Percentiles rank a stretch among this genome's conserved stretches.
Evolutionary conservation across 805 yeast species (phyloP).

Genomic region (Metschnikowia gelsemii): DNA sequence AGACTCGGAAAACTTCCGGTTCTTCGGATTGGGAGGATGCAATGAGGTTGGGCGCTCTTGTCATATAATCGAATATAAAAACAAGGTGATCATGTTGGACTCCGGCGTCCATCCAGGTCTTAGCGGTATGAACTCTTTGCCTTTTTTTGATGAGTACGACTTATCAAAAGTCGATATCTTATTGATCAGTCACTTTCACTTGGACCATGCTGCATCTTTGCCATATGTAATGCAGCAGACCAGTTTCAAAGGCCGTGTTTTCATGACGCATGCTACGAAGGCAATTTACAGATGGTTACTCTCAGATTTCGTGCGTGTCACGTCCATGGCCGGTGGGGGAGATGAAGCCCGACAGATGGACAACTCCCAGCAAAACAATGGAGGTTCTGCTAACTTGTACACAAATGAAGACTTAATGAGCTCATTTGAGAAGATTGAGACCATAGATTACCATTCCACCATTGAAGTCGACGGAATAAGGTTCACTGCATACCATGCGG

Average conservation of each 20-base stretch:
- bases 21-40: conserved; percentile 95
- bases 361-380: conserved; percentile 14
- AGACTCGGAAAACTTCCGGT: conserved; percentile 49
- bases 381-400: conserved; percentile 54
- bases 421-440: conserved; percentile 87
- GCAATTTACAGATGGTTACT: conserved; percentile 96
- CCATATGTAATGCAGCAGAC: conserved; percentile 99
- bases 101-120: conserved; percentile 98
- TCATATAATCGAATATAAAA: conserved; percentile 87
- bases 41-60: conserved; percentile 97
- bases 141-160: conserved; percentile 95
- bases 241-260: conserved; percentile 89
- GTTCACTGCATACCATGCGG: conserved; percentile 98
- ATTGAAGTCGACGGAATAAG: conserved; percentile 90
- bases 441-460: conserved; percentile 94
- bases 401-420: conserved; percentile 87
- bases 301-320: conserved; percentile 91
- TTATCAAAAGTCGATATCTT: conserved; percentile 81
- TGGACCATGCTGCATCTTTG: conserved; percentile 96
- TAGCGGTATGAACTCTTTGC: conserved; percentile 84
- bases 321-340: conserved; percentile 52
- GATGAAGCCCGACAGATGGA: conserved; percentile 27
- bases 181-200: conserved; percentile 89
- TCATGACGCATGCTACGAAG: conserved; percentile 99
- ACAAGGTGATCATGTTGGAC: conserved; percentile 93